Percentiles rank a stretch among this genome's conserved stretches.
phyloP scores from a whole-genome alignment of 768 basidiomycete species.

The Cystofilobasidium ferigula region DNA sequence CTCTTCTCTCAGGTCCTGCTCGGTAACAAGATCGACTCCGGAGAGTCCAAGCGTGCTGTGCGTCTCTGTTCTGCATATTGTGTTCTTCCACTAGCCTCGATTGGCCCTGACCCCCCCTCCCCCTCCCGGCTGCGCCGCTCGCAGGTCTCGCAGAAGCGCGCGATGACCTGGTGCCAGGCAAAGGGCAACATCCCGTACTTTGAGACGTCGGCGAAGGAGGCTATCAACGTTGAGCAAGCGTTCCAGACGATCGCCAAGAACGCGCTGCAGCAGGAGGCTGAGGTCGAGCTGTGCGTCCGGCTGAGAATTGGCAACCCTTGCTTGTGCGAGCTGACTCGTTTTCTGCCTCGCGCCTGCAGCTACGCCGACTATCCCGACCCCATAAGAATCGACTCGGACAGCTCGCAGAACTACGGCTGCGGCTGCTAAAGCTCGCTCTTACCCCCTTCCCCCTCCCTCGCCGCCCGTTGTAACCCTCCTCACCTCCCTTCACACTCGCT shows the following conservation, averaged over 20 bases:
- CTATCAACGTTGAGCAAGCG: constrained; percentile 98
- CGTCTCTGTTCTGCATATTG: constrained; percentile 27
- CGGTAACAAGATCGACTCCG: constrained; percentile 99
- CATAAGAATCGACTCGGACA: constrained; percentile 89
- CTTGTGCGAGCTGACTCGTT: constrained; percentile 2
- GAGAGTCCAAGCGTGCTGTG: constrained; percentile 95
- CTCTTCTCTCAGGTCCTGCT: constrained; percentile 50
- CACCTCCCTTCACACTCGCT: not conserved
- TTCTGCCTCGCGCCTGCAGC: constrained; percentile 42
- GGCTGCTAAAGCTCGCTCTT: constrained; percentile 50
- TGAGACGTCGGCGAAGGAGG: constrained; percentile 98
- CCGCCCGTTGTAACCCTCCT: not conserved
- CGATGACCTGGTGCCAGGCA: constrained; percentile 89
- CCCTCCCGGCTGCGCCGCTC: not conserved
- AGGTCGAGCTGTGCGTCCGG: constrained; percentile 65
- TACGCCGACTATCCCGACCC: constrained; percentile 98
- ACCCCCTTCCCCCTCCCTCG: not conserved
- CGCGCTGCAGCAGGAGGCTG: constrained; percentile 90
- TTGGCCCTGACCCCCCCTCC: not conserved
- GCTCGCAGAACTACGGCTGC: constrained; percentile 72
- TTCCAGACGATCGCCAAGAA: constrained; percentile 99
- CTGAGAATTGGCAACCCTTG: not conserved
- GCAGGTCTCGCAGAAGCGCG: constrained; percentile 59
- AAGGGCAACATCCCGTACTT: constrained; percentile 99
- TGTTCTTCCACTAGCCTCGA: constrained; percentile 1